Conservation (phyloP, 495 filamentous ascomycete species). For the Peziza echinospora region DNA sequence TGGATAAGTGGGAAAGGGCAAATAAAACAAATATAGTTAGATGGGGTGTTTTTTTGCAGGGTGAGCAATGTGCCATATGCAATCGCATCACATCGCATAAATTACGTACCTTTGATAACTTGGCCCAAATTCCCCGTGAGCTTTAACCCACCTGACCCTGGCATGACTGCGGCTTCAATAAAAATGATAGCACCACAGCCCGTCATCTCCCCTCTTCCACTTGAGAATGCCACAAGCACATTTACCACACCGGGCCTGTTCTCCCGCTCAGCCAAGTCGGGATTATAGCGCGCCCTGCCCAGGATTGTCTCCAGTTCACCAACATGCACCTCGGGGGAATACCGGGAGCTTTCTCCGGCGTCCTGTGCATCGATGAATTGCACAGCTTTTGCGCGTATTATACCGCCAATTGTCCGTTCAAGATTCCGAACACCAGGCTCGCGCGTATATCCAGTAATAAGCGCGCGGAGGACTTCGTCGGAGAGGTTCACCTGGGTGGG, state of each 20-base stretch:
- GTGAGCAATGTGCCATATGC: too few relatives aligned
- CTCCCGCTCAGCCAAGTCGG: conserved; percentile 80
- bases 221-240: conserved; percentile 87
- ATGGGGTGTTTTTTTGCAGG: too few relatives aligned
- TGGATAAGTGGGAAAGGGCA: too few relatives aligned
- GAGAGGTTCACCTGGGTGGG: conserved; percentile 54
- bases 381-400: conserved; percentile 88
- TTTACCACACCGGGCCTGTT: conserved; percentile 86
- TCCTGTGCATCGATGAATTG: conserved; percentile 83
- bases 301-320: conserved; percentile 76
- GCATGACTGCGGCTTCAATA: conserved; percentile 96
- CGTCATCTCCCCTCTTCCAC: conserved; percentile 26
- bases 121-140: conserved; percentile 98
- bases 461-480: conserved; percentile 73
- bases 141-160: conserved; percentile 75
- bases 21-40: too few relatives aligned
- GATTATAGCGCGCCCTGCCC: conserved; percentile 82
- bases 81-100: too few relatives aligned
- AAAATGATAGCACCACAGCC: conserved; percentile 93
- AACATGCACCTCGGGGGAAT: conserved; percentile 50
- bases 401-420: conserved; percentile 83
- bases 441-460: conserved; percentile 87
- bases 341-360: conserved; percentile 39
- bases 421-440: conserved; percentile 95
- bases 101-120: conserved; percentile 68